Evolutionary conservation across 441 rosid genomes (phyloP).

Genomic region (Pelargonium fulgidum): DNA sequence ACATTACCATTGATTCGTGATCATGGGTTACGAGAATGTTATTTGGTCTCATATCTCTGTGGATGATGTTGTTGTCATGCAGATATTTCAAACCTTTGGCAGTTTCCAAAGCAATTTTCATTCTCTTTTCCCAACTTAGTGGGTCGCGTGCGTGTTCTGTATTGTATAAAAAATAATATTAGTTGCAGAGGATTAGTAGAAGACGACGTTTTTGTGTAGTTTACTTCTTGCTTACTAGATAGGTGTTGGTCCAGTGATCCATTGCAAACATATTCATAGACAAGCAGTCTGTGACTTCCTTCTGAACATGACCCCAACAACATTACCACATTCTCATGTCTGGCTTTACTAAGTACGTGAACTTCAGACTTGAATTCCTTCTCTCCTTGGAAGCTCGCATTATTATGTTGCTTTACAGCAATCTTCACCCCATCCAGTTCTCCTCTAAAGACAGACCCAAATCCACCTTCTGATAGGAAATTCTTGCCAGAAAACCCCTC

Average conservation of each 20-base stretch:
- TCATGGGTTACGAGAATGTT: slow-evolving; percentile 45
- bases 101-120: slow-evolving; percentile 33
- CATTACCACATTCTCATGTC: slow-evolving; percentile 34
- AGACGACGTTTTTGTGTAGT: not conserved
- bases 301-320: slow-evolving; percentile 35
- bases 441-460: slow-evolving; percentile 43
- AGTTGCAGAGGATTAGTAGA: not conserved
- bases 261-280: slow-evolving; percentile 39
- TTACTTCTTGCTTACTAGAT: slow-evolving; percentile 33
- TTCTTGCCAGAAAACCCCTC: slow-evolving; percentile 39
- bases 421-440: slow-evolving; percentile 26
- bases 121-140: slow-evolving; percentile 36
- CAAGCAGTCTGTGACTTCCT: slow-evolving; percentile 37
- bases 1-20: slow-evolving; percentile 43
- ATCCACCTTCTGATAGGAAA: slow-evolving; percentile 49
- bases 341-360: slow-evolving; percentile 24
- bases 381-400: slow-evolving; percentile 23
- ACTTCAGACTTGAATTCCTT: slow-evolving; percentile 26
- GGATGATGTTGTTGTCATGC: slow-evolving; percentile 40
- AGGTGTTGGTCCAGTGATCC: slow-evolving; percentile 48
- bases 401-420: slow-evolving; percentile 25
- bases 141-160: slow-evolving; percentile 33
- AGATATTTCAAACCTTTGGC: slow-evolving; percentile 37
- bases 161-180: slow-evolving; percentile 13
- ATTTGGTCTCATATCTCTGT: slow-evolving; percentile 53